Conservation (phyloP, 2,329 filamentous ascomycete species). For the Lasiodiplodia gonubiensis region DNA sequence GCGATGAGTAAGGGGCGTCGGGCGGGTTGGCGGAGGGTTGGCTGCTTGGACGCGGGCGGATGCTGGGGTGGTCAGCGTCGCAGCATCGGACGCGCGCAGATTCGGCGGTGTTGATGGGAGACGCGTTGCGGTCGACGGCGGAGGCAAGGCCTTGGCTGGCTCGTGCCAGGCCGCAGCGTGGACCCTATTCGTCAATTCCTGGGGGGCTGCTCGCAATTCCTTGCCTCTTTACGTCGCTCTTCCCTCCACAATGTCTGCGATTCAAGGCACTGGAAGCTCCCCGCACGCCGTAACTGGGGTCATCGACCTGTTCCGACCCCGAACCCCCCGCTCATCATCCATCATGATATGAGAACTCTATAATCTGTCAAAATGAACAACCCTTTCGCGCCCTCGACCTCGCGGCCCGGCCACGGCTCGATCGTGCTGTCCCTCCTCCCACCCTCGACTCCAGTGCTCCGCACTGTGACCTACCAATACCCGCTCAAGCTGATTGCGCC, state of each 20-base stretch:
- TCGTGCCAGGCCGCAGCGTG: conserved; percentile 13
- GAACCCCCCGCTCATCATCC: neutral
- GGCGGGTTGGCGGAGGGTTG: neutral
- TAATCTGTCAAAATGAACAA: conserved; percentile 49
- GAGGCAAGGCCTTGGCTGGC: conserved; percentile 9
- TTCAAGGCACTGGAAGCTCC: neutral
- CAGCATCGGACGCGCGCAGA: conserved; percentile 25
- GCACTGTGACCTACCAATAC: conserved; percentile 84
- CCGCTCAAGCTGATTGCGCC: conserved; percentile 93
- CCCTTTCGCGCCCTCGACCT: conserved; percentile 78
- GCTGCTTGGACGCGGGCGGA: neutral
- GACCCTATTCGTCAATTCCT: too few relatives aligned
- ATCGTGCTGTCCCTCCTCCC: conserved; percentile 77
- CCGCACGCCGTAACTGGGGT: neutral
- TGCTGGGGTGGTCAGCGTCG: conserved; percentile 19
- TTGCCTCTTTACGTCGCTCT: conserved; percentile 21
- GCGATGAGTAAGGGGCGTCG: conserved; percentile 3
- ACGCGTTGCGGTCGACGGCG: conserved; percentile 25
- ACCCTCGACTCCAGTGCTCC: conserved; percentile 71
- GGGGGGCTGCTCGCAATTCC: too few relatives aligned
- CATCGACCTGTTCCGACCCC: neutral
- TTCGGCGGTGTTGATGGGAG: conserved; percentile 21
- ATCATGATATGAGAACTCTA: neutral
- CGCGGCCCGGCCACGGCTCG: conserved; percentile 76
- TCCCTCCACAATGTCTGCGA: conserved; percentile 19